Conservation (phyloP, 768 basidiomycete genomes). For the Polyporus arcularius region DNA sequence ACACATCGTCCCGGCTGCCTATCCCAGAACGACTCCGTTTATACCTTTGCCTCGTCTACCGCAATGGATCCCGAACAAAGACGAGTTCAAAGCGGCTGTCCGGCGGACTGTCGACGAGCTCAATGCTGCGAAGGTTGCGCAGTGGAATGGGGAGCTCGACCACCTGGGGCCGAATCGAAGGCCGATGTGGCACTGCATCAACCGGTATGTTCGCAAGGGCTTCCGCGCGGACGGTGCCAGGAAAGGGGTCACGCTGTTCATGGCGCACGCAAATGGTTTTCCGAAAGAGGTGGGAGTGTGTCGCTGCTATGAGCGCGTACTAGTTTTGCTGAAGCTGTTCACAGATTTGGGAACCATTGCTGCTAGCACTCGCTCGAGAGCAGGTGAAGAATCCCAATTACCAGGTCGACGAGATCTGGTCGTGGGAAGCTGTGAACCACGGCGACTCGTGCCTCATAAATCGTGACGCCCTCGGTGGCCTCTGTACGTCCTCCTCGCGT, state of each 20-base stretch:
- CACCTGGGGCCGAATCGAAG: slow-evolving; percentile 26
- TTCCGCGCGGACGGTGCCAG: neutral
- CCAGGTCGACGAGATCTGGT: slow-evolving; percentile 73
- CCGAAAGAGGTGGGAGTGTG: slow-evolving; percentile 68
- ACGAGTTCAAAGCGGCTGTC: slow-evolving; percentile 23
- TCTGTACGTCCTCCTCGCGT: slow-evolving; percentile 48
- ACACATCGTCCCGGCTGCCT: slow-evolving; percentile 57
- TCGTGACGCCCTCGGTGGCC: slow-evolving; percentile 47
- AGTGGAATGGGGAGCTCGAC: slow-evolving; percentile 27
- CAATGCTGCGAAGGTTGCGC: slow-evolving; percentile 33
- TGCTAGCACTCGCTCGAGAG: slow-evolving; percentile 53
- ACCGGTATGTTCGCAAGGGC: slow-evolving; percentile 60
- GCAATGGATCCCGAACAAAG: slow-evolving; percentile 37
- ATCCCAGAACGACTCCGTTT: slow-evolving; percentile 46
- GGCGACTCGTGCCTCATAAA: slow-evolving; percentile 85
- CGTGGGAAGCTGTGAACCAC: slow-evolving; percentile 82
- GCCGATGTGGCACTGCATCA: slow-evolving; percentile 69
- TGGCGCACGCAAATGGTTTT: slow-evolving; percentile 87
- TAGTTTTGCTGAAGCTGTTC: neutral
- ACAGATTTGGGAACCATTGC: slow-evolving; percentile 79
- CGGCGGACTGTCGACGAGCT: slow-evolving; percentile 29
- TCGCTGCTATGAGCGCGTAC: neutral
- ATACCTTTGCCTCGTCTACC: slow-evolving; percentile 40
- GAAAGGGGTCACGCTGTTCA: slow-evolving; percentile 64
- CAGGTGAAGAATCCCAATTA: slow-evolving; percentile 25